Percentiles rank a stretch among this genome's conserved stretches.
These are phyloP conservation scores for Penicillium fuscoglaucum DNA, from an alignment of 2,329 filamentous ascomycete species.

Conservation along the genomic window DNA sequence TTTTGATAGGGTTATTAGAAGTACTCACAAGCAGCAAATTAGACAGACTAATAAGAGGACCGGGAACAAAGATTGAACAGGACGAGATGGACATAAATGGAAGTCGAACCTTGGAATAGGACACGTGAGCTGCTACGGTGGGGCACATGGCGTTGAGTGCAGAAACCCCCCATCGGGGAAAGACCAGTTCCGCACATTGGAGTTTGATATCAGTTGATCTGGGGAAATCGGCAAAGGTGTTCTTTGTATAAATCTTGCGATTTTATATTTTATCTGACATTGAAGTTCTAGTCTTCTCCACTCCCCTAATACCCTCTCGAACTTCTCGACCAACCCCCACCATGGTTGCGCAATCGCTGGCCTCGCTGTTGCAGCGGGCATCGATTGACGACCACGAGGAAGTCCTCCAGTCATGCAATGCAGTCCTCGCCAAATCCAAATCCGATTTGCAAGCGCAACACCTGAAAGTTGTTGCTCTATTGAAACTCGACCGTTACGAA, in stretches of 20 bases:
- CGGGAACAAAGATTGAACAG: too few species aligned
- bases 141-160: slow-evolving; percentile 13
- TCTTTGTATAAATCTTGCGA: not conserved
- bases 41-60: too few species aligned
- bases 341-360: slow-evolving; percentile 50
- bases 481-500: slow-evolving; percentile 65
- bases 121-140: slow-evolving; percentile 27
- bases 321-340: slow-evolving; percentile 27
- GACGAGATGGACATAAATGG: too few species aligned
- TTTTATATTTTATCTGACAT: not conserved
- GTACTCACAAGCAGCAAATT: too few species aligned
- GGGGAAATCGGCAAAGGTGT: slow-evolving; percentile 13
- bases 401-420: slow-evolving; percentile 59
- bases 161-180: slow-evolving; percentile 21
- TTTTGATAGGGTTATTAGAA: too few species aligned
- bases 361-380: slow-evolving; percentile 57
- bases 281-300: not conserved
- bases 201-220: slow-evolving; percentile 17
- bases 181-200: slow-evolving; percentile 27
- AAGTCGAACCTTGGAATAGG: not conserved
- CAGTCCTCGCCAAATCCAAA: slow-evolving; percentile 58
- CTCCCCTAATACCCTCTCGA: not conserved
- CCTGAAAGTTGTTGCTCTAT: slow-evolving; percentile 59
- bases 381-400: slow-evolving; percentile 64
- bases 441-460: slow-evolving; percentile 58